Evolutionary conservation across 495 filamentous ascomycete species (phyloP).

Genomic region (Thozetella sp.): DNA sequence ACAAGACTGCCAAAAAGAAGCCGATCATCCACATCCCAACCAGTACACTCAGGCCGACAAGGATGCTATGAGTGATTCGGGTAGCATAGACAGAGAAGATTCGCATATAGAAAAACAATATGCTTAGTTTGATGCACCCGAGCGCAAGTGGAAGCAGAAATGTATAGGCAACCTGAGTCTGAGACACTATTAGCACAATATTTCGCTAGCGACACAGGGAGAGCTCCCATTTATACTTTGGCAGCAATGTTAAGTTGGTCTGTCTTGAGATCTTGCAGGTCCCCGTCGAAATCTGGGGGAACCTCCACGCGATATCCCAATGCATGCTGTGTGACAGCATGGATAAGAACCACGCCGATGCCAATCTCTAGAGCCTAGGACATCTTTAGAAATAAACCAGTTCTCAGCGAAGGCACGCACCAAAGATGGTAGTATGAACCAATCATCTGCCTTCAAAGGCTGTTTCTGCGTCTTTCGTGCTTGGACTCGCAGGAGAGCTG

Average conservation of each 20-base stretch:
- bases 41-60: conserved; percentile 11
- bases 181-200: too few relatives aligned
- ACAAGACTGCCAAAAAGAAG: conserved; percentile 22
- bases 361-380: conserved; percentile 11
- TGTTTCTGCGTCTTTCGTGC: conserved; percentile 19
- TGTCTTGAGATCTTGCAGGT: conserved; percentile 5
- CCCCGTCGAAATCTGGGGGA: conserved; percentile 6
- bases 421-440: conserved; percentile 26
- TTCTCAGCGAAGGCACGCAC: conserved; percentile 9
- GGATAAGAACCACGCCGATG: conserved; percentile 21
- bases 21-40: conserved; percentile 12
- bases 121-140: conserved; percentile 23
- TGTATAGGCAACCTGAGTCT: conserved; percentile 19
- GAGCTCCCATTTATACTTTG: too few relatives aligned
- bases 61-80: conserved; percentile 8
- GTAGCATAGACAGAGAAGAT: conserved; percentile 18
- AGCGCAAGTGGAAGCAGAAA: conserved; percentile 22
- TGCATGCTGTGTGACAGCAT: too few relatives aligned
- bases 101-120: conserved; percentile 27
- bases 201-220: too few relatives aligned
- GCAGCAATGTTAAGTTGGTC: conserved; percentile 3
- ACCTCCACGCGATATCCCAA: conserved; percentile 7
- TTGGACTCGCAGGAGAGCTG: conserved; percentile 16
- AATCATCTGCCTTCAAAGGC: conserved; percentile 26
- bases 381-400: background rate